Base-by-base conservation (phyloP, 352 stramenopile species). In the Phytophthora sp. region DNA sequence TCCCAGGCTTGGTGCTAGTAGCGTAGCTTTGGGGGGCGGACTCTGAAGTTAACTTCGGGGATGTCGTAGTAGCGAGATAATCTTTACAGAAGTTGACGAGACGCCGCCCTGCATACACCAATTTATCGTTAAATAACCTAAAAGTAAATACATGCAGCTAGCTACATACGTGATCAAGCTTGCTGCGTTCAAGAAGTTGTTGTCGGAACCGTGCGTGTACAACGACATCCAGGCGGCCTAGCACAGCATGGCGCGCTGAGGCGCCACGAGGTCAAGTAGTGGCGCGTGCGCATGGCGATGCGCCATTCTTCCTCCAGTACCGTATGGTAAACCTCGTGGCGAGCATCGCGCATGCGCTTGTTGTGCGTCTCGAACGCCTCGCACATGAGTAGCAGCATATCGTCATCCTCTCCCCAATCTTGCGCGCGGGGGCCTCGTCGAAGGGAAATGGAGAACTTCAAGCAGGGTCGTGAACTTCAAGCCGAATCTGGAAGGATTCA, bases 1-100 rank as follows among this genome's bases (percentile, higher is more conserved):
- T 4, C 33, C 56, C 16, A 56, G n/a, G 11, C 45, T 30, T 63
- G 56, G 45, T 63, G 33, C 8, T 63, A 36, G 21, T 57, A 49
- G 2, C 44, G 44, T 0, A 51, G 21, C n/a, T 63, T 63, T 0
- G 31, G 11, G n/a, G 35, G 42, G 0, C 44, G 31, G 12, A 31
- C 56, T 9, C 44, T 29, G 18, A 7, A 3, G 20, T 6, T 21
- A 16, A 1, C 4, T 6, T 2, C 12, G n/a, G 21, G 38, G 4
- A 60, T 52, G 16, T 23, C n/a, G 53, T 44, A 61, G 41, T 26
- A 44, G 26, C 2, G 2, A 1, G 53, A 9, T 26, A 61, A 61
- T 1, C 53, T 16, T 1, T 3, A 15, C 3, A 61, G n/a, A 0
- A 61, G 41, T n/a, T 45, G 21, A 6, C 35, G 20, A 13, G 54